These are phyloP conservation scores for Thoreauomyces humboldtii DNA, from an alignment of 192 early-diverging fungal genomes.

Conservation along the genomic window DNA sequence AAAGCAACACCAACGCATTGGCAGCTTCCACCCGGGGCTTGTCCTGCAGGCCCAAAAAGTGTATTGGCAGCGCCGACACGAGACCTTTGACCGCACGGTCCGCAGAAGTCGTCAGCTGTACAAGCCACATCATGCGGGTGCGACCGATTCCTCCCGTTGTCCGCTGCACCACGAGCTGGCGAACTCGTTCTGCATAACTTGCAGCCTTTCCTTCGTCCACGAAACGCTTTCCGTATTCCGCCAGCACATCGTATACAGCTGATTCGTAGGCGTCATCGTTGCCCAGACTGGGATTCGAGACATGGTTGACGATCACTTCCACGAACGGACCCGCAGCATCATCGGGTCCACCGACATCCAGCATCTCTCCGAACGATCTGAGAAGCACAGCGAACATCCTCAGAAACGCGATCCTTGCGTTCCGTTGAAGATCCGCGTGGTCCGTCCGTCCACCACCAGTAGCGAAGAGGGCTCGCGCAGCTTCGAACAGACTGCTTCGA, in stretches of 20 bases:
- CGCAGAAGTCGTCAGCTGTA: too few relatives aligned
- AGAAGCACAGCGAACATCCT: slow-evolving; percentile 19
- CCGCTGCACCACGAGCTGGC: too few relatives aligned
- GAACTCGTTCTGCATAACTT: too few relatives aligned
- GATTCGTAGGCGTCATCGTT: too few relatives aligned
- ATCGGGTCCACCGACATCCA: slow-evolving; percentile 29
- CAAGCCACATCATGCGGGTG: too few relatives aligned
- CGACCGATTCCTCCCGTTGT: too few relatives aligned
- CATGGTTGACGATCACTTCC: slow-evolving; percentile 2
- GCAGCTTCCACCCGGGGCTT: not conserved
- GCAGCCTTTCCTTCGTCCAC: too few relatives aligned
- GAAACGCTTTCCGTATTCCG: too few relatives aligned
- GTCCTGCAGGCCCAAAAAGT: slow-evolving; percentile 11
- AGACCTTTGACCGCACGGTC: not conserved
- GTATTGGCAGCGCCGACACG: slow-evolving; percentile 1
- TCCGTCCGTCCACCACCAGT: not conserved
- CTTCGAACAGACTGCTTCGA: slow-evolving; percentile 8
- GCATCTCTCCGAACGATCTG: slow-evolving; percentile 15
- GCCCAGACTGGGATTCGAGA: too few relatives aligned
- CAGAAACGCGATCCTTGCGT: slow-evolving; percentile 3
- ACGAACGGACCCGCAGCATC: slow-evolving; percentile 31
- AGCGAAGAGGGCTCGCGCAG: not conserved
- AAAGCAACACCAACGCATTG: slow-evolving; percentile 1
- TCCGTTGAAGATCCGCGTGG: not conserved
- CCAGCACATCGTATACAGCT: too few relatives aligned